Conservation (phyloP, 1,284 basidiomycete genomes). For the Cryptococcus amylolentus region DNA sequence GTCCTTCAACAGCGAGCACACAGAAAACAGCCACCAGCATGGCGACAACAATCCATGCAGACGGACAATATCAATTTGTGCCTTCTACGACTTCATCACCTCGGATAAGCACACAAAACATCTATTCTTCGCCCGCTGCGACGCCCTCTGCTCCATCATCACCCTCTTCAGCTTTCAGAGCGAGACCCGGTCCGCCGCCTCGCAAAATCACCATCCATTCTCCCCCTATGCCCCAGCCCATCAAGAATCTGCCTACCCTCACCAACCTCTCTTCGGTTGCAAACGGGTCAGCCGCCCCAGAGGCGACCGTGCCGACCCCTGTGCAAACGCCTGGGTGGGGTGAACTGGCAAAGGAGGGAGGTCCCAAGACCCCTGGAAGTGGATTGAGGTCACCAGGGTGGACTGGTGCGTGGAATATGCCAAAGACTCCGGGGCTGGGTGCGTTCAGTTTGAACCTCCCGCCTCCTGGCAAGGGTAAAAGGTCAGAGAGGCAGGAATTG, state of each 20-base stretch:
- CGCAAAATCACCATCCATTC: slow-evolving; percentile 38
- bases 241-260: slow-evolving; percentile 46
- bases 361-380: slow-evolving; percentile 34
- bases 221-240: slow-evolving; percentile 48
- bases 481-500: slow-evolving; percentile 20
- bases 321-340: slow-evolving; percentile 36
- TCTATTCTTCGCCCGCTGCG: background rate
- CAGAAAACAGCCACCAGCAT: background rate
- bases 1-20: slow-evolving; percentile 1
- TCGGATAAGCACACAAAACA: background rate
- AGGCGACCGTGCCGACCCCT: background rate
- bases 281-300: slow-evolving; percentile 4
- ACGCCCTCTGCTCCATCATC: slow-evolving; percentile 2
- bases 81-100: background rate
- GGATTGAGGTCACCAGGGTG: slow-evolving; percentile 12
- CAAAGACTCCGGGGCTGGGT: background rate
- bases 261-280: slow-evolving; percentile 19
- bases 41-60: background rate
- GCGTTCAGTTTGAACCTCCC: slow-evolving; percentile 18
- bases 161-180: background rate
- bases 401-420: background rate
- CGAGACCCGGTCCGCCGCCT: slow-evolving; percentile 19
- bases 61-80: background rate
- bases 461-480: slow-evolving; percentile 13
- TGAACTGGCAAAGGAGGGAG: slow-evolving; percentile 29